phyloP scores from a whole-genome alignment of 257 asterid species.

The Apocynum venetum region DNA sequence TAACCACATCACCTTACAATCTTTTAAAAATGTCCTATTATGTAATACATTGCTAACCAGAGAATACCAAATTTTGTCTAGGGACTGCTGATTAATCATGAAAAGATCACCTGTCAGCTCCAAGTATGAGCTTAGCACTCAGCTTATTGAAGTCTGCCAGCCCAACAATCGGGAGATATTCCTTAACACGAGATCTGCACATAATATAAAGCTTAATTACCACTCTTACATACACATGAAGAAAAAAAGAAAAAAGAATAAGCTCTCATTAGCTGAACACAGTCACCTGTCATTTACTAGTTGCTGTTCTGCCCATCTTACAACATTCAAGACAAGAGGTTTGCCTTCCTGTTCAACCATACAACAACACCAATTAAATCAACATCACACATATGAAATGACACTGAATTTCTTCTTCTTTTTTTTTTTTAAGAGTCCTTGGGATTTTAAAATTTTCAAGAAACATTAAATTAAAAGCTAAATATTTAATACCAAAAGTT shows the following conservation, averaged over 20 bases:
- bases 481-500: too few relatives aligned
- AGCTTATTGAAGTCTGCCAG: slow-evolving; percentile 79
- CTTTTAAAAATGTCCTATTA: background rate
- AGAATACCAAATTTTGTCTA: background rate
- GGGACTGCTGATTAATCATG: background rate
- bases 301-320: slow-evolving; percentile 76
- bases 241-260: background rate
- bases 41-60: background rate
- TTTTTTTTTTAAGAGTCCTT: background rate
- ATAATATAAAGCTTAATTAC: slow-evolving; percentile 16
- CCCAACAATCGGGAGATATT: slow-evolving; percentile 88
- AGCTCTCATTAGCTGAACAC: background rate
- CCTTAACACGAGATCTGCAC: slow-evolving; percentile 83
- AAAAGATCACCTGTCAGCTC: slow-evolving; percentile 71
- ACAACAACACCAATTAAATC: slow-evolving; percentile 1
- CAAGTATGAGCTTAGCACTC: slow-evolving; percentile 94
- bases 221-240: background rate
- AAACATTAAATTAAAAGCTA: background rate
- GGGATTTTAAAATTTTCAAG: background rate
- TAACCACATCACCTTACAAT: background rate
- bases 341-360: slow-evolving; percentile 75
- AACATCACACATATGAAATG: background rate
- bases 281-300: slow-evolving; percentile 73
- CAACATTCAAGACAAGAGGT: slow-evolving; percentile 94
- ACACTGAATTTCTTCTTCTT: background rate